phyloP scores from a whole-genome alignment of 225 moss, liverwort and hornwort genomes.

The Marchantia polymorpha region DNA sequence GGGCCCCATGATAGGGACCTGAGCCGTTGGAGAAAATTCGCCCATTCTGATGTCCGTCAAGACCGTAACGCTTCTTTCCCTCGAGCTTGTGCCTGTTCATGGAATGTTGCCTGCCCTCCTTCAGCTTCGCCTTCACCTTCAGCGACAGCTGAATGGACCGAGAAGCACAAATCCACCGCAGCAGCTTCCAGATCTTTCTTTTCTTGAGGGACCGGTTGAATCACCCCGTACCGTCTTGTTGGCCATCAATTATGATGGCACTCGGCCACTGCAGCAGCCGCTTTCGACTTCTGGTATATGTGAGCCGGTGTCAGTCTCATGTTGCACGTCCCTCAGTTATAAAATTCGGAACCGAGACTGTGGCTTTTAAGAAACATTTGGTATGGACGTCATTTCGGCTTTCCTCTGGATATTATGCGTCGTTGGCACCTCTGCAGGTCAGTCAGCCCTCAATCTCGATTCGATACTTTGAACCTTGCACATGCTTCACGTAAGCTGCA shows the following conservation, averaged over 20 bases:
- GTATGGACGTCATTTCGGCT: conserved; percentile 7
- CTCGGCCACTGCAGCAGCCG: neutral
- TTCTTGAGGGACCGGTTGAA: conserved; percentile 1
- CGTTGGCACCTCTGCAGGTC: conserved; percentile 17
- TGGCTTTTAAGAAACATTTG: neutral
- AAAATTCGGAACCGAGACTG: neutral
- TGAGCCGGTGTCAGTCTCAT: neutral
- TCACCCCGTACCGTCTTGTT: neutral
- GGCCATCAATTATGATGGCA: conserved; percentile 3
- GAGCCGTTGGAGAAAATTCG: neutral
- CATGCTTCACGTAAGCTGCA: neutral
- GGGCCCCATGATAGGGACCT: conserved; percentile 1
- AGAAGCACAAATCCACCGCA: neutral
- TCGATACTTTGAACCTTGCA: neutral
- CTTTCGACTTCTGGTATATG: neutral
- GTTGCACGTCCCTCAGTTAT: neutral
- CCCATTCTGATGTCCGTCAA: neutral
- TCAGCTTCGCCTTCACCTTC: too few relatives aligned
- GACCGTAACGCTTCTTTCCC: conserved; percentile 13
- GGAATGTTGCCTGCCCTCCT: neutral
- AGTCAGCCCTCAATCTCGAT: neutral
- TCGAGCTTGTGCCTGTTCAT: conserved; percentile 3
- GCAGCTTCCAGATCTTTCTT: conserved; percentile 10
- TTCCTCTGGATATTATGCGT: conserved; percentile 11
- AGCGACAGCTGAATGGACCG: neutral